A percentile compares a stretch with the other conserved stretches of the same genome.
Conservation (phyloP, 2,329 filamentous ascomycete genomes). For the Alternaria sp. region DNA sequence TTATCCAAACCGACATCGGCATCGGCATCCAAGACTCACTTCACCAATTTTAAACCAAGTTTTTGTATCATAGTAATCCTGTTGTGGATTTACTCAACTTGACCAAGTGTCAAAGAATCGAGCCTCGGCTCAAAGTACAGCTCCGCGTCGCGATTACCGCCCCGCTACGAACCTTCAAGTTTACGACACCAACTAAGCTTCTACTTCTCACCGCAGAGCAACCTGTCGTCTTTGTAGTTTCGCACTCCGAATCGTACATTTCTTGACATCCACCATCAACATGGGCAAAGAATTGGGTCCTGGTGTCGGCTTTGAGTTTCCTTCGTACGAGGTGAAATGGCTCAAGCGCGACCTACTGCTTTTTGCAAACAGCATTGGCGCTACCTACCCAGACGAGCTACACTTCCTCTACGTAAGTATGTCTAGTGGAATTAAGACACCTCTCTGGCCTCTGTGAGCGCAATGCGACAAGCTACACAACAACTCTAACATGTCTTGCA, state of each 20-base stretch:
- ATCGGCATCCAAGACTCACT: neutral
- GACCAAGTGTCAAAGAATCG: conserved; percentile 33
- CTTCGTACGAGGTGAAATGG: conserved; percentile 79
- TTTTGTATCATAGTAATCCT: conserved; percentile 4
- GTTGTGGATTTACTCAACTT: conserved; percentile 19
- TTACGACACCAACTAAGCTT: conserved; percentile 15
- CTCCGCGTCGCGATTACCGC: conserved; percentile 40
- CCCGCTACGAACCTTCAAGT: conserved; percentile 34
- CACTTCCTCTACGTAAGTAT: conserved; percentile 86
- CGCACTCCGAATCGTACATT: neutral
- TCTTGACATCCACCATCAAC: conserved; percentile 9
- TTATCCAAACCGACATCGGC: conserved; percentile 11
- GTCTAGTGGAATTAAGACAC: neutral
- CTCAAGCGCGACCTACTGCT: conserved; percentile 86
- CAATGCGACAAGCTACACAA: neutral
- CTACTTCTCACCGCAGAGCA: neutral
- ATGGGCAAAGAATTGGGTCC: conserved; percentile 54
- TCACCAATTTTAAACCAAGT: neutral
- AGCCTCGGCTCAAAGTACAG: conserved; percentile 45
- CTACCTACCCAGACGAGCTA: conserved; percentile 78
- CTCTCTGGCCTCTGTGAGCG: neutral
- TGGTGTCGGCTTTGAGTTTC: conserved; percentile 80
- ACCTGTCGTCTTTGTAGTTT: neutral
- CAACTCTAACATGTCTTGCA: conserved; percentile 48
- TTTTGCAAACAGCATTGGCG: conserved; percentile 89